Conservation (phyloP, 306 rosid species). For the Malus orientalis region DNA sequence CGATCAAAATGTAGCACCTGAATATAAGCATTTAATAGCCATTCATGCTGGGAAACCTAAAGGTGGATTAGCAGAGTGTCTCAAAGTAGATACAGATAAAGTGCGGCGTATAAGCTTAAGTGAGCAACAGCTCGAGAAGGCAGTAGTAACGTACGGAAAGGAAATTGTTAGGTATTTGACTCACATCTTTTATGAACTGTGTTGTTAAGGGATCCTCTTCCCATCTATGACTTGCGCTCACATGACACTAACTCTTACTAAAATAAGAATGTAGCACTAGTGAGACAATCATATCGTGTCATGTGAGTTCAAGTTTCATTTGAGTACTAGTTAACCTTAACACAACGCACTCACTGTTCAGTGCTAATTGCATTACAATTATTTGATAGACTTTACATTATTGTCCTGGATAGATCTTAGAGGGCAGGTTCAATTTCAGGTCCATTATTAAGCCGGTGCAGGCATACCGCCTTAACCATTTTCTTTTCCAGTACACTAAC, state of each 20-base stretch:
- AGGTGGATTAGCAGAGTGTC: conserved; percentile 74
- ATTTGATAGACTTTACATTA: too few relatives aligned
- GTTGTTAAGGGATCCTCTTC: background rate
- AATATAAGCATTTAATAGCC: conserved; percentile 71
- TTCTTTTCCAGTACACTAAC: too few relatives aligned
- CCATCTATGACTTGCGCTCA: background rate
- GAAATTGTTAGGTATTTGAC: conserved; percentile 68
- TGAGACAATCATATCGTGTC: background rate
- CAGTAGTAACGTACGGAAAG: conserved; percentile 50
- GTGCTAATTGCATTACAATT: too few relatives aligned
- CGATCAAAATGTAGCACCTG: conserved; percentile 53
- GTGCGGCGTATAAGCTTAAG: conserved; percentile 92
- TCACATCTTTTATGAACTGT: background rate
- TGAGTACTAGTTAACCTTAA: background rate
- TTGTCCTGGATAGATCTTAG: too few relatives aligned
- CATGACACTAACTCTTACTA: background rate
- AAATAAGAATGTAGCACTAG: background rate
- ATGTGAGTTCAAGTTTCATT: background rate
- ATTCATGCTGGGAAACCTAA: conserved; percentile 97
- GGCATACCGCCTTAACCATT: too few relatives aligned
- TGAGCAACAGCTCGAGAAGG: conserved; percentile 88
- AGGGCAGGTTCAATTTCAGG: too few relatives aligned
- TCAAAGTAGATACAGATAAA: conserved; percentile 78
- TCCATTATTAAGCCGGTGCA: too few relatives aligned
- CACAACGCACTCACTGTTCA: background rate